Percentiles rank a stretch among this genome's conserved stretches.
phyloP scores from a whole-genome alignment of 2,329 filamentous ascomycete species.

The Diaporthe sp. region DNA sequence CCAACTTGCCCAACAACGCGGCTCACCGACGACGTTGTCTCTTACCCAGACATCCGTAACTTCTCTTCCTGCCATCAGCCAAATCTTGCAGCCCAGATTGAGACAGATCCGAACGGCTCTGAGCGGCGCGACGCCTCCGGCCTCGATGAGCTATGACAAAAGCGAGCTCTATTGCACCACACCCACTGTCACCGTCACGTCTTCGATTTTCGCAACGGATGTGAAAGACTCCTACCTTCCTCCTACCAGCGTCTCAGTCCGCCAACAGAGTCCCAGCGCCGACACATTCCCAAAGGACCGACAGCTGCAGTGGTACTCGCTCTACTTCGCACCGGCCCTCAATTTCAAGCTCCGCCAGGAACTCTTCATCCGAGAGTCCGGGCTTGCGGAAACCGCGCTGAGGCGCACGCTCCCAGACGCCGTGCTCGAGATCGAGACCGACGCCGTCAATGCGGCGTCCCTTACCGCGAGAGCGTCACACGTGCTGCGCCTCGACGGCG shows the following conservation, averaged over 20 bases:
- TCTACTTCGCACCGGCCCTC: constrained; percentile 55
- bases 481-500: constrained; percentile 47
- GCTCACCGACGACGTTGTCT: neutral
- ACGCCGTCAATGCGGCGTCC: constrained; percentile 55
- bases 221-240: constrained; percentile 50
- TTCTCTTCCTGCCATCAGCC: constrained; percentile 27
- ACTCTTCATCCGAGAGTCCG: constrained; percentile 45
- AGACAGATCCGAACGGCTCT: neutral
- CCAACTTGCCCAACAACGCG: neutral
- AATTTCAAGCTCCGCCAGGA: constrained; percentile 57
- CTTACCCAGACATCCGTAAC: constrained; percentile 19
- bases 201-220: constrained; percentile 53
- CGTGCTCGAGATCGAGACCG: constrained; percentile 53
- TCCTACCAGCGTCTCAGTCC: constrained; percentile 51
- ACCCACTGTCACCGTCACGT: constrained; percentile 53
- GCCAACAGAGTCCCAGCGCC: constrained; percentile 56
- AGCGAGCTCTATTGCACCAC: constrained; percentile 44
- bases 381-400: constrained; percentile 14
- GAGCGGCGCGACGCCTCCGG: constrained; percentile 37
- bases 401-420: constrained; percentile 43
- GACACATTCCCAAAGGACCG: constrained; percentile 53
- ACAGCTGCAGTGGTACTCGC: constrained; percentile 54
- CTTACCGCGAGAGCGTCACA: constrained; percentile 55
- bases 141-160: constrained; percentile 57
- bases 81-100: neutral